Conservation (phyloP, 192 early-diverging fungal genomes). For the Physocladia obscura region DNA sequence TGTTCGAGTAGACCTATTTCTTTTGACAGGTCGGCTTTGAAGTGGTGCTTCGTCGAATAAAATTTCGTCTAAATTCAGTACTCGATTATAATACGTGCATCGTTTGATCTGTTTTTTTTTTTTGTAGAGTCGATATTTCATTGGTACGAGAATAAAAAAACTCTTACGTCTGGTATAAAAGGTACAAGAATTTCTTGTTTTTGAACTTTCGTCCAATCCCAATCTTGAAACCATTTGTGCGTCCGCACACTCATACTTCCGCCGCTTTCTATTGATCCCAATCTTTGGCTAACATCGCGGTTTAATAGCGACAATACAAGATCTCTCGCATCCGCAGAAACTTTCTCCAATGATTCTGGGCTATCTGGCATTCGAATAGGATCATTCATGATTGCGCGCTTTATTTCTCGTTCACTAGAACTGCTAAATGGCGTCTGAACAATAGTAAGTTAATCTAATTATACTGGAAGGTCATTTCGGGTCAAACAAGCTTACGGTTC, state of each 20-base stretch:
- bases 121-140: too few species aligned
- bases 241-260: constrained; percentile 66
- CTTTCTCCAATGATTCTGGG: not conserved
- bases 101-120: constrained; percentile 1
- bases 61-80: constrained; percentile 87
- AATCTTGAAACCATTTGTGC: constrained; percentile 77
- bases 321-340: constrained; percentile 16
- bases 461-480: constrained; percentile 73
- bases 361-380: not conserved
- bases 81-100: constrained; percentile 71
- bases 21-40: constrained; percentile 29
- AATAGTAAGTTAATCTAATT: constrained; percentile 64
- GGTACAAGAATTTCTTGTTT: constrained; percentile 72
- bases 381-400: constrained; percentile 8
- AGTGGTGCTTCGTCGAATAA: constrained; percentile 81
- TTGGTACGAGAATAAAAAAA: too few species aligned
- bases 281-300: constrained; percentile 68
- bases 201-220: constrained; percentile 76
- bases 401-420: constrained; percentile 2
- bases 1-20: not conserved
- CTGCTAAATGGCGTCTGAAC: not conserved
- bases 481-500: too few species aligned
- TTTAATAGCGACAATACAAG: constrained; percentile 55
- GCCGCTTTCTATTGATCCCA: constrained; percentile 71
- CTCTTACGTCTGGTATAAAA: constrained; percentile 81